Conservation (phyloP, 352 stramenopile genomes). For the Peronospora destructor region DNA sequence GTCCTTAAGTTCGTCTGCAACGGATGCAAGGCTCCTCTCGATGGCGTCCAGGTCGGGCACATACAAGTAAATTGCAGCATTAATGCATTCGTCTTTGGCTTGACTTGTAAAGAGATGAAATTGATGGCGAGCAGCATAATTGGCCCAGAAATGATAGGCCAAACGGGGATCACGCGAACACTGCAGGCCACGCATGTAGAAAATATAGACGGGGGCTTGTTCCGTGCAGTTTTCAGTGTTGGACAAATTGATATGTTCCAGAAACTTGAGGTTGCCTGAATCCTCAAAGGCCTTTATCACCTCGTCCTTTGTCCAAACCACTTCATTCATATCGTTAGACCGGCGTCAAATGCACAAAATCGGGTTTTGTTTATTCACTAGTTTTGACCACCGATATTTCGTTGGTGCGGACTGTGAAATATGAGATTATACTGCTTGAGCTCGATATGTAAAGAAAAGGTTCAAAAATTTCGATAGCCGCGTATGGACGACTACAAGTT, state of each 20-base stretch:
- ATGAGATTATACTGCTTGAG: slow-evolving; percentile 11
- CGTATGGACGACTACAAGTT: too few species aligned
- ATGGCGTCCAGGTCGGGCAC: slow-evolving; percentile 51
- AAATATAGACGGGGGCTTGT: slow-evolving; percentile 37
- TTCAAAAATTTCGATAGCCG: too few species aligned
- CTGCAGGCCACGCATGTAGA: slow-evolving; percentile 58
- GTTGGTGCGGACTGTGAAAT: slow-evolving; percentile 1
- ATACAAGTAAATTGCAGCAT: slow-evolving; percentile 53
- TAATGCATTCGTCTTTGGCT: slow-evolving; percentile 49
- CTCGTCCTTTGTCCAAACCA: slow-evolving; percentile 40
- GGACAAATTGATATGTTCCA: slow-evolving; percentile 68
- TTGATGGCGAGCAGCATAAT: slow-evolving; percentile 55
- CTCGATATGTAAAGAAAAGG: too few species aligned
- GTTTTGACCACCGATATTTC: background rate
- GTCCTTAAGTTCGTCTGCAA: slow-evolving; percentile 43
- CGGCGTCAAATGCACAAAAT: too few species aligned
- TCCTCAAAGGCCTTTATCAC: slow-evolving; percentile 46
- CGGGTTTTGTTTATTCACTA: too few species aligned
- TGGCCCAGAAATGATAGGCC: slow-evolving; percentile 64
- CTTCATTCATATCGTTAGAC: slow-evolving; percentile 28
- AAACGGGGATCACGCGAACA: slow-evolving; percentile 61
- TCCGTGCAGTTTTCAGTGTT: slow-evolving; percentile 52
- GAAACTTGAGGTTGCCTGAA: slow-evolving; percentile 56
- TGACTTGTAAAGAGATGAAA: slow-evolving; percentile 68
- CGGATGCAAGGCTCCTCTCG: slow-evolving; percentile 38